phyloP scores from a whole-genome alignment of 2,329 filamentous ascomycete species.

The Colletotrichum sp. region DNA sequence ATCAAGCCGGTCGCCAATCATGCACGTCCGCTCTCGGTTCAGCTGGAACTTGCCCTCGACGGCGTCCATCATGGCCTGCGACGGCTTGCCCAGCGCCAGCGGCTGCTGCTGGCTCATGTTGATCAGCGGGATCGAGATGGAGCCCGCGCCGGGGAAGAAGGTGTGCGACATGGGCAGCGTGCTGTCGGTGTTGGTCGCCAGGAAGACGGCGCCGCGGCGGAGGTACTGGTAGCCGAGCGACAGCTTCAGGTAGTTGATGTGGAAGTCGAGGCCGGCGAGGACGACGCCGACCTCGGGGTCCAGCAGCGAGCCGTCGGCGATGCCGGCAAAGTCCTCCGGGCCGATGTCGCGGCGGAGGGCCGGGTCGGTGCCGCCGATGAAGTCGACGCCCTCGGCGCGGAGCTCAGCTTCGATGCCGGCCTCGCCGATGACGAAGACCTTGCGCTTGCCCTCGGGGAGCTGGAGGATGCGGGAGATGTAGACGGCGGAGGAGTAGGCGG shows the following conservation, averaged over 20 bases:
- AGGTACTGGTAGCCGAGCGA: conserved; percentile 87
- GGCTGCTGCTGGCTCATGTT: conserved; percentile 75
- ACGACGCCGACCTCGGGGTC: conserved; percentile 92
- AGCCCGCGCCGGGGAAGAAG: conserved; percentile 91
- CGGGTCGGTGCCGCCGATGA: conserved; percentile 87
- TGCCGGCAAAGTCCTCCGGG: conserved; percentile 77
- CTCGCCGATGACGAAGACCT: conserved; percentile 94
- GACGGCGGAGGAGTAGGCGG: conserved; percentile 91
- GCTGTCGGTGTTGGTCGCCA: conserved; percentile 93
- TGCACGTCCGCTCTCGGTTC: conserved; percentile 84
- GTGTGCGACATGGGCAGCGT: conserved; percentile 82
- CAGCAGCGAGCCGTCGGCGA: conserved; percentile 77
- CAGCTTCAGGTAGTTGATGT: conserved; percentile 94
- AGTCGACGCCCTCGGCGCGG: conserved; percentile 76
- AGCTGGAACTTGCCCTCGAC: conserved; percentile 96
- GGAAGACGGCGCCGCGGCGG: conserved; percentile 78
- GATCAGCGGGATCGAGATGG: conserved; percentile 77
- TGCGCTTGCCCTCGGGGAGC: conserved; percentile 79
- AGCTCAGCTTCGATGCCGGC: conserved; percentile 91
- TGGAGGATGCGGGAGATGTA: conserved; percentile 94
- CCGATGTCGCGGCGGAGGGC: conserved; percentile 78
- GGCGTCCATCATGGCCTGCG: conserved; percentile 99
- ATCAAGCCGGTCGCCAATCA: conserved; percentile 93
- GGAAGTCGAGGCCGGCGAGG: conserved; percentile 89
- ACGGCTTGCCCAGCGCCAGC: conserved; percentile 87